A percentile compares a stretch with the other conserved stretches of the same genome.
Conservation (phyloP, 306 rosid species). For the Gynostemma pentaphyllum region DNA sequence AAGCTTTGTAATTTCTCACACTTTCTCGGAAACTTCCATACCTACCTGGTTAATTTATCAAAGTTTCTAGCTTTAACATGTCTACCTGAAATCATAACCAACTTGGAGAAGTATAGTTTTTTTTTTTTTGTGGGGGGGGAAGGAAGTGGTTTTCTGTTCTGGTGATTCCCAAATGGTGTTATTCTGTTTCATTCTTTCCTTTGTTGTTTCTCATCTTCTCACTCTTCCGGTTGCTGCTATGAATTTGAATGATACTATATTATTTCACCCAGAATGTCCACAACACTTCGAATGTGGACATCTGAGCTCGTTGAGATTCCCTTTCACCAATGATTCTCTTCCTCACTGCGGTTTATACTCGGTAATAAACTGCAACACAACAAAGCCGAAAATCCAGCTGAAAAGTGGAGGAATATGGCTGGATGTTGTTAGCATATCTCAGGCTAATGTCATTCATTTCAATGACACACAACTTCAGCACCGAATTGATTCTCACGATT, state of each 20-base stretch:
- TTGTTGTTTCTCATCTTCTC: neutral
- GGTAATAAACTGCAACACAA: neutral
- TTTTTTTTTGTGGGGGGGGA: too few species aligned
- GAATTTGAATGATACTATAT: neutral
- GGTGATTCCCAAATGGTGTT: neutral
- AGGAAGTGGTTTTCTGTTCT: neutral
- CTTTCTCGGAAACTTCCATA: neutral
- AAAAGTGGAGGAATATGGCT: neutral
- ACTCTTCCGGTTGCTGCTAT: neutral
- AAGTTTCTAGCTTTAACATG: neutral
- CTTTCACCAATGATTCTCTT: neutral
- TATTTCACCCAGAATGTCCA: neutral
- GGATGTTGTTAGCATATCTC: neutral
- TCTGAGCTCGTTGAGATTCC: neutral
- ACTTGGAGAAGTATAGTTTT: neutral
- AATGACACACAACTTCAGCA: neutral
- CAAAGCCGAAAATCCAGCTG: constrained; percentile 7
- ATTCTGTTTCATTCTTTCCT: neutral
- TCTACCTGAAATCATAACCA: neutral
- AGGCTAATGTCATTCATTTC: constrained; percentile 6
- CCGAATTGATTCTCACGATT: neutral
- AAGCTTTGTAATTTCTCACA: neutral
- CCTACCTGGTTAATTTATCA: neutral
- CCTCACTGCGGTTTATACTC: constrained; percentile 1
- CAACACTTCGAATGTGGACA: neutral